Evolutionary conservation across 2,329 filamentous ascomycete species (phyloP).

Genomic region (Thermoascus crustaceus): DNA sequence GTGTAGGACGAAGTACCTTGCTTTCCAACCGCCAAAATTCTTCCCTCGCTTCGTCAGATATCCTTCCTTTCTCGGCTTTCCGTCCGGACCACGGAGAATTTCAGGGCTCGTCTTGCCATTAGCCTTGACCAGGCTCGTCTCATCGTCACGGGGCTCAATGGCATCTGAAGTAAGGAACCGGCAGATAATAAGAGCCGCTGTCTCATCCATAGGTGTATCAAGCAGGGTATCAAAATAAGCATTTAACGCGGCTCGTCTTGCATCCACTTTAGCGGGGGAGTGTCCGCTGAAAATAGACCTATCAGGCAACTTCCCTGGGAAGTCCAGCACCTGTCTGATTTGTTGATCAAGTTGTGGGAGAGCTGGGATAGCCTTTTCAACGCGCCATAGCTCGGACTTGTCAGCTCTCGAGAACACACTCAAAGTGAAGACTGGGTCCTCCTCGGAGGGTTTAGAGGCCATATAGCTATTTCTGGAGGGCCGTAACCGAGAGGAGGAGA

Average conservation of each 20-base stretch:
- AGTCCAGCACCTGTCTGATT: slow-evolving; percentile 63
- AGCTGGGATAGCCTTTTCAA: slow-evolving; percentile 83
- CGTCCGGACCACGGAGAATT: slow-evolving; percentile 47
- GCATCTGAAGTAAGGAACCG: slow-evolving; percentile 69
- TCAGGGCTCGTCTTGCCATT: slow-evolving; percentile 23
- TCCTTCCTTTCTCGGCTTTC: slow-evolving; percentile 67
- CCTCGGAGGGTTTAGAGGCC: slow-evolving; percentile 69
- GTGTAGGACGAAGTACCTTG: slow-evolving; percentile 62
- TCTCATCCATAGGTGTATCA: slow-evolving; percentile 70
- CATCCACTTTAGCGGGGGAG: slow-evolving; percentile 86
- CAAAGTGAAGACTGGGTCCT: slow-evolving; percentile 89
- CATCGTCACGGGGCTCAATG: slow-evolving; percentile 47
- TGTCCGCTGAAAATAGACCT: slow-evolving; percentile 82
- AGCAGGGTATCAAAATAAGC: slow-evolving; percentile 78
- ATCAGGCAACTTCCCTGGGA: slow-evolving; percentile 72
- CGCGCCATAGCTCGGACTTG: slow-evolving; percentile 69
- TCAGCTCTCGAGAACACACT: slow-evolving; percentile 68
- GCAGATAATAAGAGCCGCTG: slow-evolving; percentile 72
- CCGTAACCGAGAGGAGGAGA: slow-evolving; percentile 89
- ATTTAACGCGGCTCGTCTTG: slow-evolving; percentile 71
- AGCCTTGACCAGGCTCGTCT: slow-evolving; percentile 41
- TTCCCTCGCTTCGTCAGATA: slow-evolving; percentile 96
- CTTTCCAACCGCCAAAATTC: slow-evolving; percentile 99
- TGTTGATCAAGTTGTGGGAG: slow-evolving; percentile 74
- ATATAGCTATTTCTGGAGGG: slow-evolving; percentile 81